A percentile compares a stretch with the other conserved stretches of the same genome.
Evolutionary conservation across 2,329 filamentous ascomycete genomes (phyloP).

Genomic region (Pezizomycotina sp.): DNA sequence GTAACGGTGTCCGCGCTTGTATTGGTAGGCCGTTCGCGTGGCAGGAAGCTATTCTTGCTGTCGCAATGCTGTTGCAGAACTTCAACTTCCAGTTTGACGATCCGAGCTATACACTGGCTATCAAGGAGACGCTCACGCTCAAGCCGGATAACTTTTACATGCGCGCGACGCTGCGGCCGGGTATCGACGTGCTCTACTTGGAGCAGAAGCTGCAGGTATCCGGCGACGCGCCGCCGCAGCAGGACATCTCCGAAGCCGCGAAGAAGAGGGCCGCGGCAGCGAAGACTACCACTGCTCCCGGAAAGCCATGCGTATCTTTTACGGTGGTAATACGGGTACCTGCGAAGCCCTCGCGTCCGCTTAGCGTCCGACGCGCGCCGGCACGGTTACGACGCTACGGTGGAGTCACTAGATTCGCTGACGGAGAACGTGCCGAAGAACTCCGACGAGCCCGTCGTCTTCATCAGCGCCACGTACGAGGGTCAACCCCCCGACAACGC

Average conservation of each 20-base stretch:
- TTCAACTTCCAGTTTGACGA: slow-evolving; percentile 51
- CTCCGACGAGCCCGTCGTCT: slow-evolving; percentile 41
- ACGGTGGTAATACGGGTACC: slow-evolving; percentile 59
- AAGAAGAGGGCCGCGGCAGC: slow-evolving; percentile 14
- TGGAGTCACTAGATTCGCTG: slow-evolving; percentile 45
- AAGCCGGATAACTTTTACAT: slow-evolving; percentile 50
- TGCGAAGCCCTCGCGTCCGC: slow-evolving; percentile 53
- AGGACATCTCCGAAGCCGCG: slow-evolving; percentile 9
- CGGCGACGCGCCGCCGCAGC: slow-evolving; percentile 20
- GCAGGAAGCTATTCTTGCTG: slow-evolving; percentile 50
- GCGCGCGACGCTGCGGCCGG: slow-evolving; percentile 39
- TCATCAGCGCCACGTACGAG: slow-evolving; percentile 58
- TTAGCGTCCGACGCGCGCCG: slow-evolving; percentile 42
- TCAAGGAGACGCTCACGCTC: slow-evolving; percentile 43
- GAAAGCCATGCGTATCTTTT: slow-evolving; percentile 47
- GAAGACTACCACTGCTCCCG: slow-evolving; percentile 15
- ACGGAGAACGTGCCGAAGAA: slow-evolving; percentile 41
- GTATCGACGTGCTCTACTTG: slow-evolving; percentile 32
- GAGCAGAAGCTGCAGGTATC: slow-evolving; percentile 29
- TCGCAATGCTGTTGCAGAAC: slow-evolving; percentile 51
- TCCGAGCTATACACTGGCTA: slow-evolving; percentile 40
- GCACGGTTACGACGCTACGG: slow-evolving; percentile 43
- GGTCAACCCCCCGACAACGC: slow-evolving; percentile 60
- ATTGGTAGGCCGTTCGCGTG: slow-evolving; percentile 59
- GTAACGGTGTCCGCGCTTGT: slow-evolving; percentile 52